Base-by-base conservation (phyloP, 441 rosid species). In the Capsella rubella region DNA sequence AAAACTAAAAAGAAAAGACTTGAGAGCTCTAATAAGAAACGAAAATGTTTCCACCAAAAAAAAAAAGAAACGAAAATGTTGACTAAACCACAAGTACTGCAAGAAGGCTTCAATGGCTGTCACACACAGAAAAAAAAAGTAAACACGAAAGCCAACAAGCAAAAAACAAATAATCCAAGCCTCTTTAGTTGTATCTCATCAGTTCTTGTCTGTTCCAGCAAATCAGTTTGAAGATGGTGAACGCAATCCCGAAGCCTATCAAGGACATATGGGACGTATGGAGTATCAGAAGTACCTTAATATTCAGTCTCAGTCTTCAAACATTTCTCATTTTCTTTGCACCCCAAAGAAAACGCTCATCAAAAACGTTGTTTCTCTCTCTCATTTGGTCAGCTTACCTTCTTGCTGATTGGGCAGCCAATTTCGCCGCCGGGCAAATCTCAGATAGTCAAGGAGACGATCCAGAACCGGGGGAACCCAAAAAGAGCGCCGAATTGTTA, bases 361-460 rank as follows among this genome's bases (percentile, higher is more conserved):
- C 78, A 1, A 74, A 27, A 2, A 80, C 34, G 5, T 0, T 69
- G 5, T 13, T 82, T 1, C 71, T 79, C 31, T 4, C 72, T 56
- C 67, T 81, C 35, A 67, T 82, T 32, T 84, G 90, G 90, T 82
- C 79, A 10, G 79, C 79, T 35, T 84, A 86, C 75, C 79, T 86
- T 74, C 80, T 84, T 0, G 89, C 89, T 5, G 85, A 82, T 10
- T 83, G 83, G 76, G 73, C 86, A 0, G 87, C 89, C 15, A 82
- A 79, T 29, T 86, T 79, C 50, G 78, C 85, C 2, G 80, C 61
- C 0, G 87, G 87, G 11, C 84, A 81, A 43, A 81, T 84, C 78
- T 81, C 90, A 5, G 71, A 82, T 46, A 80, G 74, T 65, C 82
- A 78, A 70, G 75, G 75, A 42, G 62, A 69, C 13, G 15, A 54